These are phyloP conservation scores for Rhizomucor pusillus DNA, from an alignment of 371 early-diverging fungal species.

Conservation along the genomic window DNA sequence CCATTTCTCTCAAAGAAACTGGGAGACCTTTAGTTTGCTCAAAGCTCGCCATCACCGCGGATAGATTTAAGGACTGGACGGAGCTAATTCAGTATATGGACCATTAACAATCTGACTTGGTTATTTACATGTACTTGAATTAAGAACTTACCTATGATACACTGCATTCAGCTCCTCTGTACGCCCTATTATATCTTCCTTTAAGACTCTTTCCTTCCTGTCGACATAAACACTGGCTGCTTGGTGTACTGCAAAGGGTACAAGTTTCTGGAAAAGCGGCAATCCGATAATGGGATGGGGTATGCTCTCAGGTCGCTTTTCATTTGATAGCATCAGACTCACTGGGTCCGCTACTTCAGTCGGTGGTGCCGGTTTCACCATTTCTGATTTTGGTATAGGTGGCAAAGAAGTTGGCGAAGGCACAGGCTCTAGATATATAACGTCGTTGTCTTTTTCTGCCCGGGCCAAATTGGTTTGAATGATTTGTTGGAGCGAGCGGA, in stretches of 20 bases:
- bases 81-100: too few species aligned
- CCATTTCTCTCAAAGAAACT: slow-evolving; percentile 57
- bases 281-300: slow-evolving; percentile 59
- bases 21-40: slow-evolving; percentile 73
- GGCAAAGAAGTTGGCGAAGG: slow-evolving; percentile 61
- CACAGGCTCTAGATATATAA: slow-evolving; percentile 80
- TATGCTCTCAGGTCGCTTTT: slow-evolving; percentile 10
- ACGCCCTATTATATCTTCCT: slow-evolving; percentile 37
- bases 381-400: slow-evolving; percentile 60
- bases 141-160: slow-evolving; percentile 29
- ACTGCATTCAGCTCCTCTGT: slow-evolving; percentile 31
- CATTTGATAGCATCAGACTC: slow-evolving; percentile 46
- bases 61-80: slow-evolving; percentile 68
- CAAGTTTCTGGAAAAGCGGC: slow-evolving; percentile 81
- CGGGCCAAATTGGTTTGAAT: slow-evolving; percentile 60
- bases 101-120: too few species aligned
- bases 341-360: slow-evolving; percentile 39
- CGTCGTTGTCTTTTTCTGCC: slow-evolving; percentile 88
- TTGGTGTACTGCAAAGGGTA: slow-evolving; percentile 89
- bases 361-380: slow-evolving; percentile 62
- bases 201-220: slow-evolving; percentile 69
- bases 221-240: slow-evolving; percentile 82
- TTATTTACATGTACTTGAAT: background rate
- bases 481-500: slow-evolving; percentile 52
- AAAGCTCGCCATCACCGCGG: slow-evolving; percentile 66